A percentile compares a stretch with the other conserved stretches of the same genome.
Evolutionary conservation across 352 stramenopile genomes (phyloP).

Genomic region (Phytopythium vexans): DNA sequence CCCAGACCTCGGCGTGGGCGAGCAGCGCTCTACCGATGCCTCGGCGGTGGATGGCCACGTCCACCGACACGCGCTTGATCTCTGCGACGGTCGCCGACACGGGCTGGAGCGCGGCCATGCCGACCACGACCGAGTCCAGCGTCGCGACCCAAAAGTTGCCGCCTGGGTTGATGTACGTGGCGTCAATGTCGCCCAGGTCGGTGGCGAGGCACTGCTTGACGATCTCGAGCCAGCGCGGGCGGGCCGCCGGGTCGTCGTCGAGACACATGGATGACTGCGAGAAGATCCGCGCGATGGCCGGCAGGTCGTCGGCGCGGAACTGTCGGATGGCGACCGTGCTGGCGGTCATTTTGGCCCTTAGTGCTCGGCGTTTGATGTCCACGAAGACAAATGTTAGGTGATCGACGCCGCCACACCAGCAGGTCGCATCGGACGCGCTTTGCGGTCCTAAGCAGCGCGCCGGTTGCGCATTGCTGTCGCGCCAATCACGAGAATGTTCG

Average conservation of each 20-base stretch:
- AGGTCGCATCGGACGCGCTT: too few relatives aligned
- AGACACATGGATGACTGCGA: conserved; percentile 4
- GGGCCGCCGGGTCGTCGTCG: conserved; percentile 8
- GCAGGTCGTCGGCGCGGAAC: conserved; percentile 8
- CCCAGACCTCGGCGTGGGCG: conserved; percentile 9
- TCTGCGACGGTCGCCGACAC: conserved; percentile 3
- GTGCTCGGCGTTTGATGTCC: background rate
- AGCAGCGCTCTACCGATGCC: conserved; percentile 8
- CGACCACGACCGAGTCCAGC: conserved; percentile 4
- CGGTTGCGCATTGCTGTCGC: too few relatives aligned
- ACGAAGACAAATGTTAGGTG: too few relatives aligned
- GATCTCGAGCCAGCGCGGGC: conserved; percentile 8
- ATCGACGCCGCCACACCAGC: too few relatives aligned
- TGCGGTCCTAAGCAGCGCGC: too few relatives aligned
- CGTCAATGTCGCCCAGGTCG: conserved; percentile 9
- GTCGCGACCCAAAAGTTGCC: conserved; percentile 19
- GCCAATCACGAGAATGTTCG: too few relatives aligned
- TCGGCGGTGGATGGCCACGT: conserved; percentile 5
- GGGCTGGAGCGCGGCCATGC: conserved; percentile 7
- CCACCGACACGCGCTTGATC: conserved; percentile 13
- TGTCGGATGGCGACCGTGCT: conserved; percentile 1
- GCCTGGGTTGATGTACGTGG: conserved; percentile 11
- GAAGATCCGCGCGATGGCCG: conserved; percentile 8
- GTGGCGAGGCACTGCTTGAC: background rate
- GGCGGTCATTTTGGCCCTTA: background rate